These are phyloP conservation scores for Hypsizygus ulmarius DNA, from an alignment of 1,284 basidiomycete genomes.

Conservation along the genomic window DNA sequence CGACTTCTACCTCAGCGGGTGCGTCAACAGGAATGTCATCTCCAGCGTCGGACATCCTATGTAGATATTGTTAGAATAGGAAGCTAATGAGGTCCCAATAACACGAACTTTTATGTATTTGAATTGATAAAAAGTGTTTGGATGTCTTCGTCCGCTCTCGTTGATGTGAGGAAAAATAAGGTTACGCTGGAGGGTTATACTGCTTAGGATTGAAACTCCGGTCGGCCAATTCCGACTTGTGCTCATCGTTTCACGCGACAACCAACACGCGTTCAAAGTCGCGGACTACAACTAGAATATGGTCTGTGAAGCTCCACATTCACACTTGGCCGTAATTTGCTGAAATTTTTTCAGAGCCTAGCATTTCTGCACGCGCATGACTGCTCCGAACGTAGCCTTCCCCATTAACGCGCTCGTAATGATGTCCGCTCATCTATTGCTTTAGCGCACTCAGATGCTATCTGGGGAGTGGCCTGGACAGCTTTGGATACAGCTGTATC, in stretches of 20 bases:
- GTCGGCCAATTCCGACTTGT: conserved; percentile 37
- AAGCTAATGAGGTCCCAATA: not conserved
- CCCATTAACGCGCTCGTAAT: conserved; percentile 25
- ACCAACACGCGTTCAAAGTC: conserved; percentile 14
- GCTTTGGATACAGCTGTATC: conserved; percentile 62
- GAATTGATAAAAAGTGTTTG: conserved; percentile 28
- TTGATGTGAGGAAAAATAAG: conserved; percentile 65
- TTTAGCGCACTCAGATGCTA: conserved; percentile 77
- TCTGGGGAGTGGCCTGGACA: conserved; percentile 82
- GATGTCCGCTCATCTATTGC: conserved; percentile 27
- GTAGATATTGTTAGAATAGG: conserved; percentile 7
- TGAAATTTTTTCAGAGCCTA: conserved; percentile 50
- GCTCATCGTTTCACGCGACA: conserved; percentile 25
- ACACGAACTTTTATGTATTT: conserved; percentile 17
- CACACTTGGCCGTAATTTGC: not conserved
- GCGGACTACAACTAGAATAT: conserved; percentile 20
- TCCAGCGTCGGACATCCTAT: conserved; percentile 98
- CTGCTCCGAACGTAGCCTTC: conserved; percentile 63
- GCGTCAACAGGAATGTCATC: conserved; percentile 86
- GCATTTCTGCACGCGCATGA: conserved; percentile 69
- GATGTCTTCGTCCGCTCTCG: conserved; percentile 93
- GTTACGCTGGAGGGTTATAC: conserved; percentile 36
- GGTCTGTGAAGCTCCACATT: not conserved
- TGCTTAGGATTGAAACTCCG: conserved; percentile 44
- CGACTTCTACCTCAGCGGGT: conserved; percentile 79